phyloP scores from a whole-genome alignment of 2,329 filamentous ascomycete genomes.

The Ilyonectria robusta region DNA sequence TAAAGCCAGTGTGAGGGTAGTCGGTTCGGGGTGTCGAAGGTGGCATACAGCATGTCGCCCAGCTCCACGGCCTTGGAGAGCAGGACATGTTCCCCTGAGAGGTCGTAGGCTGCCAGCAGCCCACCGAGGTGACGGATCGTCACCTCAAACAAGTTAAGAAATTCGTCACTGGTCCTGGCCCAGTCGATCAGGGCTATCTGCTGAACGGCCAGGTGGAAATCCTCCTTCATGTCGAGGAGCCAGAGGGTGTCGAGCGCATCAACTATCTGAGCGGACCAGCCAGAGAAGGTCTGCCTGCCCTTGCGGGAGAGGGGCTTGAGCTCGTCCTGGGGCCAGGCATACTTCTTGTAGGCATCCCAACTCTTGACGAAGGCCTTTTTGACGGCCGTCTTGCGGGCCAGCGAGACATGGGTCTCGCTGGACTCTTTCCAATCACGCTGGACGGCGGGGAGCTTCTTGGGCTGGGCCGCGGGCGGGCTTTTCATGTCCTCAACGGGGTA shows the following conservation, averaged over 20 bases:
- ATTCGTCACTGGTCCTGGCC: slow-evolving; percentile 58
- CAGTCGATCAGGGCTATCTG: slow-evolving; percentile 69
- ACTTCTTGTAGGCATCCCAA: slow-evolving; percentile 66
- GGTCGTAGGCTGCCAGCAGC: slow-evolving; percentile 66
- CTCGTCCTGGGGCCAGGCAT: slow-evolving; percentile 72
- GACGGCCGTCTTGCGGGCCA: slow-evolving; percentile 55
- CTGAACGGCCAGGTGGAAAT: slow-evolving; percentile 67
- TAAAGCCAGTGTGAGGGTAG: slow-evolving; percentile 63
- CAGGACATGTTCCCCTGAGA: slow-evolving; percentile 62
- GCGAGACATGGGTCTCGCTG: slow-evolving; percentile 56
- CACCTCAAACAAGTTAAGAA: slow-evolving; percentile 74
- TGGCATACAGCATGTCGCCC: slow-evolving; percentile 67
- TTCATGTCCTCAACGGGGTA: slow-evolving; percentile 51
- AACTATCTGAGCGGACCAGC: slow-evolving; percentile 72
- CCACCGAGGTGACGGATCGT: slow-evolving; percentile 70
- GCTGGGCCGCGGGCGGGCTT: slow-evolving; percentile 53
- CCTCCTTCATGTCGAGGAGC: slow-evolving; percentile 71
- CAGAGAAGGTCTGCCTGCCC: slow-evolving; percentile 64
- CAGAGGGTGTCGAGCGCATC: slow-evolving; percentile 72
- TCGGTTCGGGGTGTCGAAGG: slow-evolving; percentile 69
- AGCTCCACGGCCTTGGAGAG: slow-evolving; percentile 67
- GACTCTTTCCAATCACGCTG: slow-evolving; percentile 56
- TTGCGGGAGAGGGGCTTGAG: slow-evolving; percentile 64
- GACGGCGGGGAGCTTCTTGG: slow-evolving; percentile 59
- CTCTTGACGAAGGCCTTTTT: slow-evolving; percentile 59